phyloP scores from a whole-genome alignment of 306 rosid species.

The Malus asiatica region DNA sequence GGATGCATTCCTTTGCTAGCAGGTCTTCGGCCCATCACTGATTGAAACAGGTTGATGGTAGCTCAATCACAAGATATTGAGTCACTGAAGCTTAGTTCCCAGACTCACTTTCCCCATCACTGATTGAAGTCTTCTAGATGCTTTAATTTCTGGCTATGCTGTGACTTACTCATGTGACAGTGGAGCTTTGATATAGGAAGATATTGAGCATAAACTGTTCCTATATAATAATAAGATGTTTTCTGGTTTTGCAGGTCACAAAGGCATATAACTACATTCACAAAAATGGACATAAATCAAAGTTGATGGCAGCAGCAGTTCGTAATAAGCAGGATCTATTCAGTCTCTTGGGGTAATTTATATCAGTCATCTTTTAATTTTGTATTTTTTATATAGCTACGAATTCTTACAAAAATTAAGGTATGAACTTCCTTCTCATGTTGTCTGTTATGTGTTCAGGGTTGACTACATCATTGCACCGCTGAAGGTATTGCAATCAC shows the following conservation, averaged over 20 bases:
- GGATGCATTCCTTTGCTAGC: no score
- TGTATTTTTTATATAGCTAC: constrained; percentile 18
- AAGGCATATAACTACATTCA: constrained; percentile 91
- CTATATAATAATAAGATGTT: not conserved
- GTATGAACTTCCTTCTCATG: constrained; percentile 12
- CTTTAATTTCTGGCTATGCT: constrained; percentile 11
- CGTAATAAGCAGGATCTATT: constrained; percentile 93
- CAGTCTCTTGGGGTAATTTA: constrained; percentile 79
- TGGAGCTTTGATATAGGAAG: not conserved
- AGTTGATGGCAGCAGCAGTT: constrained; percentile 99
- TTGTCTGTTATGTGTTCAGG: constrained; percentile 33
- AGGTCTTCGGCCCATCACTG: no score
- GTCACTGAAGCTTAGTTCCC: no score
- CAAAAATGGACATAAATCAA: constrained; percentile 85
- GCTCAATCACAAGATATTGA: no score
- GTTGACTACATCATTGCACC: constrained; percentile 97
- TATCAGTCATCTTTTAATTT: constrained; percentile 1
- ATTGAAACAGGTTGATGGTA: no score
- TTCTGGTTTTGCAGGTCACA: constrained; percentile 47
- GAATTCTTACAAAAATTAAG: constrained; percentile 5
- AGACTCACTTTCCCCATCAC: no score
- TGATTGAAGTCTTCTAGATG: constrained; percentile 2
- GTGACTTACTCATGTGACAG: not conserved
- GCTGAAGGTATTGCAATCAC: constrained; percentile 85
- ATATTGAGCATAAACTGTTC: not conserved